Percentiles rank a stretch among this genome's conserved stretches.
phyloP scores from a whole-genome alignment of 1,284 basidiomycete species.

The Ganoderma multipileum region DNA sequence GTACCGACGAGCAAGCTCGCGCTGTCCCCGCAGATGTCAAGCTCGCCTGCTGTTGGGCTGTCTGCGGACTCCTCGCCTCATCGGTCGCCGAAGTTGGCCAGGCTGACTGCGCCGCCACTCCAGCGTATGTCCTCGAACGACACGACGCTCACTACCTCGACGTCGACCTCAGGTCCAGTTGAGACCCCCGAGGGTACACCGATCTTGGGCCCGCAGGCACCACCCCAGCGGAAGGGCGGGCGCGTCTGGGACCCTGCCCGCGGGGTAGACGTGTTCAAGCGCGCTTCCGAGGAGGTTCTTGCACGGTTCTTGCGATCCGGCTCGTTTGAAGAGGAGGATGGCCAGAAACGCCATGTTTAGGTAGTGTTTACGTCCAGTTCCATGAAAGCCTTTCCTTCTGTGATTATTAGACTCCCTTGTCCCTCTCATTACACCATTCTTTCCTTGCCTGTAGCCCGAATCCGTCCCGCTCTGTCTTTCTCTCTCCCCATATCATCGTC shows the following conservation, averaged over 20 bases:
- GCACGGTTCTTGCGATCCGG: constrained; percentile 80
- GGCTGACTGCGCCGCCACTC: constrained; percentile 34
- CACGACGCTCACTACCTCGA: constrained; percentile 44
- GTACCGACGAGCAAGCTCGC: constrained; percentile 33
- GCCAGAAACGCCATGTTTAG: constrained; percentile 28
- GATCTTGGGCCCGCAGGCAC: constrained; percentile 22
- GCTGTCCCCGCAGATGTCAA: constrained; percentile 30
- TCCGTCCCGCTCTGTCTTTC: not conserved
- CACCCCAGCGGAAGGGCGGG: constrained; percentile 38
- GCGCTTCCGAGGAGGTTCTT: constrained; percentile 83
- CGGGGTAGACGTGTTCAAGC: constrained; percentile 82
- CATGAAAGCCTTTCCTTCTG: constrained; percentile 6
- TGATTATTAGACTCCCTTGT: constrained; percentile 22
- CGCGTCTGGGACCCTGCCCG: constrained; percentile 83
- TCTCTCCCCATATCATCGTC: not conserved
- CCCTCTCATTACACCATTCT: constrained; percentile 28
- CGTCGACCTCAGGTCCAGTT: constrained; percentile 55
- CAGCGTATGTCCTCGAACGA: constrained; percentile 42
- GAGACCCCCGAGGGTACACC: constrained; percentile 36
- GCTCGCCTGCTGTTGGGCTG: constrained; percentile 35
- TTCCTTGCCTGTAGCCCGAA: not conserved
- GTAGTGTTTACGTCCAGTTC: not conserved
- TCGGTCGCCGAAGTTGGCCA: constrained; percentile 34
- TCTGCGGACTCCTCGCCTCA: constrained; percentile 31
- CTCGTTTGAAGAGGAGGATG: constrained; percentile 65